Base-by-base conservation (phyloP, 139 green algal species). In the Edaphochlamys debaryana region DNA sequence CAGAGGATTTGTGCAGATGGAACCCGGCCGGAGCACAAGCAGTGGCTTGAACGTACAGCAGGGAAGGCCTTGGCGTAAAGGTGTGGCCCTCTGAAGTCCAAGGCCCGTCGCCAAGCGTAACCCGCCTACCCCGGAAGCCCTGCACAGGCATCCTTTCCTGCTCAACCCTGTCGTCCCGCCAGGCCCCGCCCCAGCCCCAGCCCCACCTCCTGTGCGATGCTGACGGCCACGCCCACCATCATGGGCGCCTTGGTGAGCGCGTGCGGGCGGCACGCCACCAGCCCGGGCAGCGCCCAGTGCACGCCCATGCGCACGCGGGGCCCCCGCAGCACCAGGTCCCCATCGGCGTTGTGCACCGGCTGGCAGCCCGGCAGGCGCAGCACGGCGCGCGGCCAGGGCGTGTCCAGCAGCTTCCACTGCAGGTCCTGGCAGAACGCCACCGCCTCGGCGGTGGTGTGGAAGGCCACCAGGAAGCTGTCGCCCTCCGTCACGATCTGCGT, bases 231-330 rank as follows among this genome's bases (percentile, higher is more conserved):
- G 11, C 95, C 95, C 3, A 88, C 91, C 82, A 96, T 95, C 34
- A 97, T 89, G 5, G 90, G 76, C 66, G 94, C 90, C 71, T 93
- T 92, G 32, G 94, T 97, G 22, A 95, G 80, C 30, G 86, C 74
- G 85, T 97, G 94, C 73, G 95, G 72, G 22, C 92, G 85, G 75
- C 80, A 87, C n/a, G 90, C 90, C 22, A 98, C 87, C 8, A 90
- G 93, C 62, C 93, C 94, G 58, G 94, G 88, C 4, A 69, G 77
- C 17, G 94, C 94, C 89, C 90, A 98, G 89, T 98, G 95, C 30
- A 97, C 86, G 50, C 92, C 94, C 93, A 98, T 98, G 54, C 95
- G 92, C 60, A 98, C 89, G 32, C 94, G 93, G 0, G 94, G 95
- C 3, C 95, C 95, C 66, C 74, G 82, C 37, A 69, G 71, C 30